These are phyloP conservation scores for Boletus subluridellus DNA, from an alignment of 1,284 basidiomycete species.

Conservation along the genomic window DNA sequence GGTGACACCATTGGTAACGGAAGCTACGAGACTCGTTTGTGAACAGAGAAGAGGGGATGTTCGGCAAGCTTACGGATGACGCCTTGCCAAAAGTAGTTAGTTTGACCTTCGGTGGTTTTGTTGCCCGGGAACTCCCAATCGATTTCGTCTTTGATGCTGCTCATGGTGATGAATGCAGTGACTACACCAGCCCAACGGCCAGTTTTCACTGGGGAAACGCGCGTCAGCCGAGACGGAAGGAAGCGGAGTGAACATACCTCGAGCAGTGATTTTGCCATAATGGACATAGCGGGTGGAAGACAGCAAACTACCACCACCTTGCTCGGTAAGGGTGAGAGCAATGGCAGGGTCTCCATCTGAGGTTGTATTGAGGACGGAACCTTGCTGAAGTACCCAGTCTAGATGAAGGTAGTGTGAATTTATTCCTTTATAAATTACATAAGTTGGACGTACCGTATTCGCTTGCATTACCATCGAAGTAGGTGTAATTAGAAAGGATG, in stretches of 20 bases:
- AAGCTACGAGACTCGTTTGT: constrained; percentile 27
- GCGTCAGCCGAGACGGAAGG: neutral
- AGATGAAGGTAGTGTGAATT: neutral
- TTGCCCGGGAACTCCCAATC: constrained; percentile 80
- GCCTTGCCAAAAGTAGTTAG: constrained; percentile 79
- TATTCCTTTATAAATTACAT: neutral
- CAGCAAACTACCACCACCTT: constrained; percentile 70
- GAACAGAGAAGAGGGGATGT: neutral
- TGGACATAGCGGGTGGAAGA: constrained; percentile 79
- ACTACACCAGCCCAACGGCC: constrained; percentile 73
- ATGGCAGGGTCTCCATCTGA: constrained; percentile 62
- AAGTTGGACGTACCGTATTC: constrained; percentile 41
- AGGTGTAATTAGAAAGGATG: constrained; percentile 60
- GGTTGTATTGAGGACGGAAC: constrained; percentile 60
- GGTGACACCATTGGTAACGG: constrained; percentile 45
- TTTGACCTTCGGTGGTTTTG: constrained; percentile 62
- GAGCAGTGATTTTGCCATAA: constrained; percentile 74
- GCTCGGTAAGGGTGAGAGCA: constrained; percentile 60
- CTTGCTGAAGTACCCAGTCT: constrained; percentile 73
- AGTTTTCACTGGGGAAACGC: constrained; percentile 52
- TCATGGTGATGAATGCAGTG: constrained; percentile 84
- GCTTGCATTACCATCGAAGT: constrained; percentile 72
- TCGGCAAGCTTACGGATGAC: constrained; percentile 54
- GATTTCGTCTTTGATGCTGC: constrained; percentile 80
- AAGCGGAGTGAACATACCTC: constrained; percentile 41